phyloP scores from a whole-genome alignment of 805 yeast genomes.

The Vanderwaltozyma polyspora region DNA sequence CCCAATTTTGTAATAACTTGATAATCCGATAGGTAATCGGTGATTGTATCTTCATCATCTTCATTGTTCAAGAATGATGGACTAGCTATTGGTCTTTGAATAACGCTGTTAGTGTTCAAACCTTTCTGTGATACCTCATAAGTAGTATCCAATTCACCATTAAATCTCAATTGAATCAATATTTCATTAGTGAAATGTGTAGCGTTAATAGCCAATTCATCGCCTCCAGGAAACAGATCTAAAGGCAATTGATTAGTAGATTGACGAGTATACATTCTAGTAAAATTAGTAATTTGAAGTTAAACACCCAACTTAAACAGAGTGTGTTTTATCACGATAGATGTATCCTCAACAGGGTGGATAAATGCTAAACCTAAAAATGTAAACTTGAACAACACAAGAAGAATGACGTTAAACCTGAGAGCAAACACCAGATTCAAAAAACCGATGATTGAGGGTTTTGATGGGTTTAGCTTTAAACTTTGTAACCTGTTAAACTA shows the following conservation, averaged over 20 bases:
- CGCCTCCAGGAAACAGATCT: not conserved
- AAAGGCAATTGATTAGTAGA: not conserved
- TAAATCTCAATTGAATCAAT: conserved; percentile 18
- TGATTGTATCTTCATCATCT: conserved; percentile 8
- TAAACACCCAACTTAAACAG: not conserved
- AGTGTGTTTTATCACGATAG: no score
- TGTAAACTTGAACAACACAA: no score
- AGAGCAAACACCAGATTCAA: no score
- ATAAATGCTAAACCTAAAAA: no score
- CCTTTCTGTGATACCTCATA: conserved; percentile 30
- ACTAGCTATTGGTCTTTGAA: conserved; percentile 13
- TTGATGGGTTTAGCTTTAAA: no score
- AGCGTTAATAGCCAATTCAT: conserved; percentile 7
- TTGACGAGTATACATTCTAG: conserved; percentile 1
- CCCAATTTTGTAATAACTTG: conserved; percentile 40
- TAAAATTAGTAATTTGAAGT: not conserved
- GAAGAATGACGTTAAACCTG: no score
- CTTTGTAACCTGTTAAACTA: no score
- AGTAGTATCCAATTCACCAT: conserved; percentile 36
- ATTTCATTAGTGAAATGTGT: conserved; percentile 19
- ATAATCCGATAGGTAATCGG: conserved; percentile 27
- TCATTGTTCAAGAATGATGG: not conserved
- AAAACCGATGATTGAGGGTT: no score
- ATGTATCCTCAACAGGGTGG: no score
- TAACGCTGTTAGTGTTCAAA: conserved; percentile 10